These are phyloP conservation scores for Exophiala viscosa DNA, from an alignment of 2,329 filamentous ascomycete genomes.

Conservation along the genomic window DNA sequence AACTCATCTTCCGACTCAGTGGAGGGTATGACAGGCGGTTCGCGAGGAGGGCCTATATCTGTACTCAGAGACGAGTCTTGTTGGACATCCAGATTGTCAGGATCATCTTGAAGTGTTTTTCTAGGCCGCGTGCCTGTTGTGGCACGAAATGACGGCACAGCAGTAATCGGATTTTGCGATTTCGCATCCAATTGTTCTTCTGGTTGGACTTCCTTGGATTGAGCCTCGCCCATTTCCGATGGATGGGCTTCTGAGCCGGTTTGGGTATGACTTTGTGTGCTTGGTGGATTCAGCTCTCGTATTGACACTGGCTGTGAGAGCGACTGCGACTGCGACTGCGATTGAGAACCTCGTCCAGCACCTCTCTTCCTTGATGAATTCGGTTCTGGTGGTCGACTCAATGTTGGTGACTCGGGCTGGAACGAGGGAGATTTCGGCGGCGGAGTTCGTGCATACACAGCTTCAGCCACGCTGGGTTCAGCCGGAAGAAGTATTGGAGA, in stretches of 20 bases:
- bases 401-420: conserved; percentile 23
- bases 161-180: not conserved
- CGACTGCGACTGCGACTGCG: conserved; percentile 3
- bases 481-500: not conserved
- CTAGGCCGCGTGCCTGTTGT: not conserved
- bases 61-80: conserved; percentile 5
- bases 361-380: conserved; percentile 23
- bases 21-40: not conserved
- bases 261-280: conserved; percentile 4
- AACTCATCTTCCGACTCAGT: conserved; percentile 7
- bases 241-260: not conserved
- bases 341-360: conserved; percentile 13
- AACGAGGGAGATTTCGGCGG: conserved; percentile 23
- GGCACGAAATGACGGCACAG: conserved; percentile 4
- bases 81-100: not conserved
- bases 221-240: conserved; percentile 2
- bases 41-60: not conserved
- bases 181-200: not conserved
- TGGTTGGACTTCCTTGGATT: conserved; percentile 2
- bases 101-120: conserved; percentile 3
- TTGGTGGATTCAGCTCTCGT: conserved; percentile 7
- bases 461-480: not conserved
- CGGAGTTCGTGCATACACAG: not conserved
- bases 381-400: conserved; percentile 13
- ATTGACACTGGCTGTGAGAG: conserved; percentile 4